Base-by-base conservation (phyloP, 208 protist genomes). In the Cochliopodium minus region DNA sequence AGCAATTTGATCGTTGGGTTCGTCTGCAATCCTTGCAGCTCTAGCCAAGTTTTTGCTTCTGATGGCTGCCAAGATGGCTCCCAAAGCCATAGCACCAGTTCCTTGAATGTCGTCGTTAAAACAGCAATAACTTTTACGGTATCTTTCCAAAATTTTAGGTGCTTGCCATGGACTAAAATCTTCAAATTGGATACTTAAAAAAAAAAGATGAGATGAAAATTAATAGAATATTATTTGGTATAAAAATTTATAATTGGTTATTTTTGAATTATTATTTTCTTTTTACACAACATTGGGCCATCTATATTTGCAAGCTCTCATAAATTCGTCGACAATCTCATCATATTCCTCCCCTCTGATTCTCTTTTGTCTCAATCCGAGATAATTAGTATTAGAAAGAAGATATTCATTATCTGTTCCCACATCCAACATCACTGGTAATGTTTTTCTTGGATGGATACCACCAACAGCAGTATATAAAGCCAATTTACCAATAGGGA, bases 71-170 rank as follows among this genome's bases (percentile, higher is more conserved):
- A n/a, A n/a, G n/a, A n/a, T n/a, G n/a, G n/a, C n/a, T n/a, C n/a
- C n/a, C n/a, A n/a, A n/a, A n/a, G n/a, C n/a, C n/a, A n/a, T n/a
- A 17, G 76, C 59, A 11, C 71, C 76, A 34, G 79, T 85, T 30
- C 87, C 90, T 76, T 96, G 91, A 49, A 96, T 95, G 74, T 96
- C 91, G 60, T 96, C 91, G 69, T 96, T 96, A 81, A 96, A 96
- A 71, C 79, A 91, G 53, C 79, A 71, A 61, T 81, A 76, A 65
- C 79, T 74, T 58, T 88, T 71, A 49, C 83, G 71, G 71, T 93
- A 94, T 55, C 73, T 66, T 57, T 87, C 78, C 4, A 96, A 75
- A 39, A 96, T 73, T 32, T 79, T 70, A 64, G 92, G 93, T 62
- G 80, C 86, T 67, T 91, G 76, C 63, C 82, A 78, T 67, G 84